Percentiles rank a stretch among this genome's conserved stretches.
Evolutionary conservation across 2,329 filamentous ascomycete genomes (phyloP).

Genomic region (Nemania serpens): DNA sequence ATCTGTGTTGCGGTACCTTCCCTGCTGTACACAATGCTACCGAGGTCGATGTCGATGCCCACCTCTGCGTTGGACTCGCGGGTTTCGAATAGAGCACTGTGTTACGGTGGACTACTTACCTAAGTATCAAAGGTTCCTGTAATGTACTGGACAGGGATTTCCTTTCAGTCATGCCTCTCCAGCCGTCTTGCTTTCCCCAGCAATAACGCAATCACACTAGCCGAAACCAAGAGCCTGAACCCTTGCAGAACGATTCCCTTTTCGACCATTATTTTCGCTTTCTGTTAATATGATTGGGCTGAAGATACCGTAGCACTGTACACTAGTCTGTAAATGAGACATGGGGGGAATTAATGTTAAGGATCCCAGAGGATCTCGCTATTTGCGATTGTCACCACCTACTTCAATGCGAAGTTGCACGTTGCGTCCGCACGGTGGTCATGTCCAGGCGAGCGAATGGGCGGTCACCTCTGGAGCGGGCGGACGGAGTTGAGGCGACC

Average conservation of each 20-base stretch:
- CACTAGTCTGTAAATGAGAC: slow-evolving; percentile 3
- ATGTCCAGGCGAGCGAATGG: neutral
- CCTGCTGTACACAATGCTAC: too few species aligned
- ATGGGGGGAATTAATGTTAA: slow-evolving; percentile 20
- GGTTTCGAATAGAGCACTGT: neutral
- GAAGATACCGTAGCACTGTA: neutral
- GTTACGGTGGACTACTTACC: slow-evolving; percentile 10
- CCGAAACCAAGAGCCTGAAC: slow-evolving; percentile 18
- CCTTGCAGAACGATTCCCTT: slow-evolving; percentile 36
- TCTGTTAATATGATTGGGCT: slow-evolving; percentile 33
- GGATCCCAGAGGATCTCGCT: slow-evolving; percentile 14
- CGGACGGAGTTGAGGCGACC: slow-evolving; percentile 6
- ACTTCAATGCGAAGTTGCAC: slow-evolving; percentile 13
- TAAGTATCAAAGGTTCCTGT: too few species aligned
- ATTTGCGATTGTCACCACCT: slow-evolving; percentile 5
- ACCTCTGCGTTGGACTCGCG: too few species aligned
- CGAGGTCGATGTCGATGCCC: too few species aligned
- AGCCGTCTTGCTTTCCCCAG: slow-evolving; percentile 21
- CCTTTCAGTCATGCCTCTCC: slow-evolving; percentile 12
- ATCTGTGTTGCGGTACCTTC: slow-evolving; percentile 16
- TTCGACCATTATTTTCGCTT: slow-evolving; percentile 31
- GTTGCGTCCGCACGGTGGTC: slow-evolving; percentile 19
- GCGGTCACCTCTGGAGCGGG: neutral
- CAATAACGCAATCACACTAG: slow-evolving; percentile 35
- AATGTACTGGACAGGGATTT: slow-evolving; percentile 12